phyloP scores from a whole-genome alignment of 1,139 yeast genomes.

The Pichia sp. region DNA sequence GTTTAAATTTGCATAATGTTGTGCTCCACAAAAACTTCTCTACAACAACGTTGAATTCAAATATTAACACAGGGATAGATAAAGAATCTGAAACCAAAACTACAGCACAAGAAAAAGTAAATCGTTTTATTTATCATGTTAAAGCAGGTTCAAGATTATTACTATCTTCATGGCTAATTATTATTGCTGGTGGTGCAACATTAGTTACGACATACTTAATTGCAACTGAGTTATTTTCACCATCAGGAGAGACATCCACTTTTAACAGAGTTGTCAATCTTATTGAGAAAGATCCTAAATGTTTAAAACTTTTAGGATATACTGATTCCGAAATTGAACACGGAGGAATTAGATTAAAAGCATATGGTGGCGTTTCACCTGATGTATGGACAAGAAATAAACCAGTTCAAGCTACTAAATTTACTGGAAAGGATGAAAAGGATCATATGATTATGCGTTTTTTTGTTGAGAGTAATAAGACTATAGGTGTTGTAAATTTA shows the following conservation, averaged over 20 bases:
- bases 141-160: slow-evolving; percentile 57
- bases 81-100: slow-evolving; percentile 2
- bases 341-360: slow-evolving; percentile 52
- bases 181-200: slow-evolving; percentile 62
- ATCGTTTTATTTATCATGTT: slow-evolving; percentile 31
- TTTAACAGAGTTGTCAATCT: slow-evolving; percentile 79
- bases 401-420: slow-evolving; percentile 45
- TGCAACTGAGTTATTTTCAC: slow-evolving; percentile 71
- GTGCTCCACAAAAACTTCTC: background rate
- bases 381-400: slow-evolving; percentile 86
- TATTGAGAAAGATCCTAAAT: slow-evolving; percentile 59
- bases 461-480: slow-evolving; percentile 64
- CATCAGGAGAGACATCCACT: slow-evolving; percentile 86
- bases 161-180: slow-evolving; percentile 51
- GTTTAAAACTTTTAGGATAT: slow-evolving; percentile 52
- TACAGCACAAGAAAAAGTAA: slow-evolving; percentile 17
- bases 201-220: slow-evolving; percentile 70
- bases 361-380: slow-evolving; percentile 67
- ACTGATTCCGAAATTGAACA: slow-evolving; percentile 30
- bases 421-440: slow-evolving; percentile 58
- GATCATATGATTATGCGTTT: slow-evolving; percentile 81
- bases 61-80: background rate
- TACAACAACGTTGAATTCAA: background rate
- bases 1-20: no score
- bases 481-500: slow-evolving; percentile 62